phyloP scores from a whole-genome alignment of 139 green algal species.

The Pleodorina starrii region DNA sequence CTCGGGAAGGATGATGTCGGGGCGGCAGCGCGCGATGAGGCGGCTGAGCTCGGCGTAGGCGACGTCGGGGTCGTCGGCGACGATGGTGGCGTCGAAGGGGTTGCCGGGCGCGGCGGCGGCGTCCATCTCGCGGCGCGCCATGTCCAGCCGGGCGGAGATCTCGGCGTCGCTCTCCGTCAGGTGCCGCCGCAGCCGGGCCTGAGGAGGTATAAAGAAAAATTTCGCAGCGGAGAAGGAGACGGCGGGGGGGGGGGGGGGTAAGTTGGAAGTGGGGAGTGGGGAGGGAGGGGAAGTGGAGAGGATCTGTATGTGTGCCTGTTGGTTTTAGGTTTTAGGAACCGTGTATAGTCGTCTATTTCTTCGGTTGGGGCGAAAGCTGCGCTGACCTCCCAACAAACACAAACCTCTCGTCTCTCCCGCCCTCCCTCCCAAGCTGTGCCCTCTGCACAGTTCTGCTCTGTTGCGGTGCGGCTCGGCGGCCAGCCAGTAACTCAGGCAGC shows the following conservation, averaged over 20 bases:
- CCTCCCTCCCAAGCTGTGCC: too few species aligned
- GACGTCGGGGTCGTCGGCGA: constrained; percentile 65
- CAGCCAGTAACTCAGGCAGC: too few species aligned
- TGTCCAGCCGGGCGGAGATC: constrained; percentile 58
- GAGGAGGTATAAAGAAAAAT: not conserved
- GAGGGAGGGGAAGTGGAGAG: not conserved
- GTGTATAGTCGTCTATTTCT: too few species aligned
- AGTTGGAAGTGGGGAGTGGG: not conserved
- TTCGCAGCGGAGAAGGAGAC: not conserved
- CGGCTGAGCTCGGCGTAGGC: constrained; percentile 63
- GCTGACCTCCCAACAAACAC: too few species aligned
- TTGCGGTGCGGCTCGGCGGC: too few species aligned
- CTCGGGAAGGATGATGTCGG: constrained; percentile 69
- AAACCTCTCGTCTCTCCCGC: too few species aligned
- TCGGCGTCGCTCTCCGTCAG: constrained; percentile 70
- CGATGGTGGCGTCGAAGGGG: constrained; percentile 67
- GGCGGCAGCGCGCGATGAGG: constrained; percentile 66
- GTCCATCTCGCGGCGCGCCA: constrained; percentile 55
- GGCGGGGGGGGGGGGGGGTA: too few species aligned
- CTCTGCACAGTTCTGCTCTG: too few species aligned
- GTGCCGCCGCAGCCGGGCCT: constrained; percentile 53
- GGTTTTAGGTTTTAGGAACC: too few species aligned
- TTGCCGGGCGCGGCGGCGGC: constrained; percentile 24
- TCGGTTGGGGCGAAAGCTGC: too few species aligned
- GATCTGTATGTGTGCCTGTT: too few species aligned